Conservation (phyloP, 1,284 basidiomycete species). For the Trichosporon asahii region DNA sequence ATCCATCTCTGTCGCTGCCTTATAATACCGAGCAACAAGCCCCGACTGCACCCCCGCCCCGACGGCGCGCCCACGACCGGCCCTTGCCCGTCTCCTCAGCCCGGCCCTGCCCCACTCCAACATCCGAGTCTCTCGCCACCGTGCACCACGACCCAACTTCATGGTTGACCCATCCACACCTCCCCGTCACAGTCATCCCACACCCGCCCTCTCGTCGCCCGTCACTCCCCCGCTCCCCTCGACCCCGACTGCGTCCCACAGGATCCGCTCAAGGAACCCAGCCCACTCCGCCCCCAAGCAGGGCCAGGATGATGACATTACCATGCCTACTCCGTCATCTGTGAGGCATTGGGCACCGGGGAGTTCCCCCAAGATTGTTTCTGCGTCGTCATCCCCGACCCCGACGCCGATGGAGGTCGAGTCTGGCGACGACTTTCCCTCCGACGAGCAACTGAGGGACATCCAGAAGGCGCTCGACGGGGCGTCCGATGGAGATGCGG, state of each 20-base stretch:
- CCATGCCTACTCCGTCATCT: conserved; percentile 6
- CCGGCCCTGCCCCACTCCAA: neutral
- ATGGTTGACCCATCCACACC: conserved; percentile 28
- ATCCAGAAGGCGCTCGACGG: conserved; percentile 22
- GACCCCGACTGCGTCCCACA: conserved; percentile 19
- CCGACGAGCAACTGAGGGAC: conserved; percentile 22
- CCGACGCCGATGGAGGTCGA: neutral
- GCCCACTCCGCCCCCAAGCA: neutral
- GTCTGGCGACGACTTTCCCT: conserved; percentile 13
- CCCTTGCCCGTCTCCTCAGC: neutral
- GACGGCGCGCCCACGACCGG: neutral
- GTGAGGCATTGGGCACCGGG: neutral
- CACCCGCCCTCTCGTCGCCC: conserved; percentile 29
- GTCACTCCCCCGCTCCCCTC: conserved; percentile 29
- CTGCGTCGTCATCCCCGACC: neutral
- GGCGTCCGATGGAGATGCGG: conserved; percentile 13
- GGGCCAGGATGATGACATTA: conserved; percentile 17
- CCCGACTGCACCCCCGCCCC: neutral
- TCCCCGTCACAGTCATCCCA: conserved; percentile 17
- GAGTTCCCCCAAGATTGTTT: neutral
- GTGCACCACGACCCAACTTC: conserved; percentile 9
- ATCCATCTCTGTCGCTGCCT: neutral
- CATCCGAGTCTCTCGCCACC: conserved; percentile 1
- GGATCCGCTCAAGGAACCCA: neutral
- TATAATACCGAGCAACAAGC: too few species aligned